Evolutionary conservation across 192 early-diverging fungal genomes (phyloP), one percentile per base, ranked within the genome.

Genomic region (Umbelopsis isabellina): DNA sequence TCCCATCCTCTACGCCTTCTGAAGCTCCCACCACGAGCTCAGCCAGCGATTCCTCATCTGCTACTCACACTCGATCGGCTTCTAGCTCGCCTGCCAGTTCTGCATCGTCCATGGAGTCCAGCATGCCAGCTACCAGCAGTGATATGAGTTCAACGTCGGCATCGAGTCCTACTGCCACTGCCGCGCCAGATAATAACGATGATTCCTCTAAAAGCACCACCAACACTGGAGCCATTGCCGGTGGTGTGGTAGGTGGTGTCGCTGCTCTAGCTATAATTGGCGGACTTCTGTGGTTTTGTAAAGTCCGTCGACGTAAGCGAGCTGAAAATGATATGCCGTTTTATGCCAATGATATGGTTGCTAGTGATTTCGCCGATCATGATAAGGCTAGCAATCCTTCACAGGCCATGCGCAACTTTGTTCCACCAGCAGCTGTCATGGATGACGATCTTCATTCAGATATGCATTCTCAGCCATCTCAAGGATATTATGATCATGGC

Each of bases 241-340:
- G 55, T 35, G 55, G 55, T 8, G 55, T 61, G 2, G 55, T 61
- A 1, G 55, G 55, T 12, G 55, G 55, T 61, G 55, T 61, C 5
- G 55, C 12, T 4, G 55, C 27, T 16, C 55, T 61, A 35, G 27
- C 27, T 35, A 22, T 61, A 11, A 61, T 61, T 33, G 55, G 23
- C 25, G 55, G 55, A 13, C 16, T 61, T 10, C 12, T 61, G 12
- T 61, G 25, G 55, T 11, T 6, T 2, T 61, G 55, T 2, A 61
- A 33, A 25, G 55, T 61, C 10, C 55, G 55, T 7, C 25, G 55
- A 61, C 55, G 55, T 33, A 61, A 61, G 30, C 55, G 37, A 35
- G 55, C 55, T 12, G 55, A 35, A 61, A 61, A 61, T 35, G 27
- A 61, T 35, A 61, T 61, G 11, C 30, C 55, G 3, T 61, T 35